These are phyloP conservation scores for Alternaria gansuensis DNA, from an alignment of 2,329 filamentous ascomycete species.

Conservation along the genomic window DNA sequence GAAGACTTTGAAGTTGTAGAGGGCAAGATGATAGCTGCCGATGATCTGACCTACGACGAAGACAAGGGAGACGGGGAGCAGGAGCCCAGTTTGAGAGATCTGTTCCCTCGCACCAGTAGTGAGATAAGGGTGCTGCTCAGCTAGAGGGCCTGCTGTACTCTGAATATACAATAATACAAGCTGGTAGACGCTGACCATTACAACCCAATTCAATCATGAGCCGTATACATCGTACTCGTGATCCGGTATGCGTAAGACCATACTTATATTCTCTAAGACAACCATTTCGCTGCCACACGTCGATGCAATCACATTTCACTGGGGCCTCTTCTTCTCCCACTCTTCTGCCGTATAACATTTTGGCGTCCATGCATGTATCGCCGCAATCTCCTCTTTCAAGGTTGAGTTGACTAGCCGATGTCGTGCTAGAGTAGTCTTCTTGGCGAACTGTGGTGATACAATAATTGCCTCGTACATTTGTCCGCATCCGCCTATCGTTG, in stretches of 20 bases:
- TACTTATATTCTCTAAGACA: neutral
- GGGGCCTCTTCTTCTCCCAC: constrained; percentile 73
- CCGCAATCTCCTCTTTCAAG: constrained; percentile 85
- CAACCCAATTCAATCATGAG: neutral
- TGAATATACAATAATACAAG: constrained; percentile 1
- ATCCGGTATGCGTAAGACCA: neutral
- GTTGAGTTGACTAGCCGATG: constrained; percentile 86
- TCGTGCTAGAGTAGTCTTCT: constrained; percentile 76
- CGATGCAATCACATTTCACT: constrained; percentile 23
- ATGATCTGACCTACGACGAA: constrained; percentile 58
- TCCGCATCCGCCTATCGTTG: constrained; percentile 69
- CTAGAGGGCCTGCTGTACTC: constrained; percentile 44
- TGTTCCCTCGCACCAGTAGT: constrained; percentile 70
- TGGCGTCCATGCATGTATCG: constrained; percentile 93
- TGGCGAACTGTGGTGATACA: constrained; percentile 63
- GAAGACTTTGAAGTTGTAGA: constrained; percentile 80
- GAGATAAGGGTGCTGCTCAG: constrained; percentile 71
- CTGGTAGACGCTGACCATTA: neutral
- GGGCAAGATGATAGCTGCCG: constrained; percentile 66
- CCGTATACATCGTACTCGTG: neutral
- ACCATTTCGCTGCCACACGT: neutral
- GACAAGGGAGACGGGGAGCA: constrained; percentile 52
- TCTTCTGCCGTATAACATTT: constrained; percentile 93
- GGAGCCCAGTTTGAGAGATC: constrained; percentile 58
- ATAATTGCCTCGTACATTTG: constrained; percentile 76